phyloP scores from a whole-genome alignment of 768 basidiomycete species.

The Suillus paluster region DNA sequence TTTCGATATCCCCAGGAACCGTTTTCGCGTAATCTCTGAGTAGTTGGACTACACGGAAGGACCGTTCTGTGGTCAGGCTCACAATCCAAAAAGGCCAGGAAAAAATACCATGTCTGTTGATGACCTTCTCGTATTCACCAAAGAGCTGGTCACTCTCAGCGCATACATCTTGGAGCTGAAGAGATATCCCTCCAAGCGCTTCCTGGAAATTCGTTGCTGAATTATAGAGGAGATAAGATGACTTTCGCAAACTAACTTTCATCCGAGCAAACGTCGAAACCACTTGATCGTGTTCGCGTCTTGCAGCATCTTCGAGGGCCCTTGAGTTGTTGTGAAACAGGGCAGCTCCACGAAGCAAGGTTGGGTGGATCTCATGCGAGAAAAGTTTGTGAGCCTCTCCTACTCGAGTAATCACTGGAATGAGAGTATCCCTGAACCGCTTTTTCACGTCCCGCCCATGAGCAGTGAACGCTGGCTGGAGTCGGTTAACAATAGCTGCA shows the following conservation, averaged over 20 bases:
- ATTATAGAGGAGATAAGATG: conserved; percentile 16
- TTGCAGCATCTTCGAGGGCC: conserved; percentile 49
- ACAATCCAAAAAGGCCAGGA: conserved; percentile 3
- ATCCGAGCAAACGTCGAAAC: conserved; percentile 42
- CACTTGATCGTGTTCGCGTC: conserved; percentile 49
- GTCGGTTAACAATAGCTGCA: conserved; percentile 49
- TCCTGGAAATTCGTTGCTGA: conserved; percentile 36
- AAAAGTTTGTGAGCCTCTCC: conserved; percentile 40
- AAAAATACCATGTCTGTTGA: conserved; percentile 53
- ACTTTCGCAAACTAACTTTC: conserved; percentile 43
- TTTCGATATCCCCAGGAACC: conserved; percentile 57
- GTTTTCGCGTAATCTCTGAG: conserved; percentile 46
- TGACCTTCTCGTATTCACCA: conserved; percentile 45
- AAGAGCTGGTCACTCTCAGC: conserved; percentile 54
- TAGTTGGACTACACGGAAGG: conserved; percentile 45
- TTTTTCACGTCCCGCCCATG: conserved; percentile 35
- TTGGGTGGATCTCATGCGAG: conserved; percentile 37
- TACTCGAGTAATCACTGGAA: conserved; percentile 41
- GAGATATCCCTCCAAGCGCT: conserved; percentile 45
- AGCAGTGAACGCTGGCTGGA: conserved; percentile 42
- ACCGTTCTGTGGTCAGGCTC: conserved; percentile 10
- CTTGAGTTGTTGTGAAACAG: conserved; percentile 61
- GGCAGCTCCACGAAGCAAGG: conserved; percentile 46
- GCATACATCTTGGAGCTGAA: conserved; percentile 54
- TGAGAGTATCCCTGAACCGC: conserved; percentile 35